A percentile compares a stretch with the other conserved stretches of the same genome.
Conservation (phyloP, 345 rosid genomes). For the Physaria fendleri region DNA sequence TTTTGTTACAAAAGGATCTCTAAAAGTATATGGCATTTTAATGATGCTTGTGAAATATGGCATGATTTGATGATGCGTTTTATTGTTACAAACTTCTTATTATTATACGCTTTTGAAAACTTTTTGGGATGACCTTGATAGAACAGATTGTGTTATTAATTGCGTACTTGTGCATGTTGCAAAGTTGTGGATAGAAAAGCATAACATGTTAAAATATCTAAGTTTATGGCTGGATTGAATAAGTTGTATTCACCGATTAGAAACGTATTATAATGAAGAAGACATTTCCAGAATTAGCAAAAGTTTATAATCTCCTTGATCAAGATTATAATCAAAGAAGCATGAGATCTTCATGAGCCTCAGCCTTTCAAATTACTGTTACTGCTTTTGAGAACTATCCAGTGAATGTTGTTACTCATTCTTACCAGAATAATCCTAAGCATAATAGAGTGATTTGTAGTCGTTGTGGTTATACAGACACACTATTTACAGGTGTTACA, state of each 20-base stretch:
- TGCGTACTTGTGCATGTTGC: background rate
- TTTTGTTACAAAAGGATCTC: too few relatives aligned
- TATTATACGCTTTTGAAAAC: too few relatives aligned
- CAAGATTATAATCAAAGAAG: background rate
- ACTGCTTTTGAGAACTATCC: rapidly evolving
- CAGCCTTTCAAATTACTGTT: background rate
- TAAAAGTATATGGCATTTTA: too few relatives aligned
- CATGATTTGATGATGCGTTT: too few relatives aligned
- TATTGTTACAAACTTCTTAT: too few relatives aligned
- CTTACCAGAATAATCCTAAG: background rate
- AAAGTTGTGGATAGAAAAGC: background rate
- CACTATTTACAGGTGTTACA: background rate
- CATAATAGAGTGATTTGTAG: background rate
- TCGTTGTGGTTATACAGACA: background rate
- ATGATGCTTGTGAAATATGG: too few relatives aligned
- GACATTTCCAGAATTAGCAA: background rate
- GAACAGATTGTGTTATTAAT: too few relatives aligned
- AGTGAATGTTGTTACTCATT: background rate
- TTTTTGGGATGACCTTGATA: too few relatives aligned
- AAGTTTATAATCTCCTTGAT: background rate
- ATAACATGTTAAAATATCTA: background rate
- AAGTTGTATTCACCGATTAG: background rate
- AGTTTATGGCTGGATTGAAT: background rate
- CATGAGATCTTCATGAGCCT: rapidly evolving
- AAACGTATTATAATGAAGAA: background rate